Evolutionary conservation across 768 basidiomycete species (phyloP), one percentile per base, ranked within the genome.

Genomic region (Cyathus striatus): DNA sequence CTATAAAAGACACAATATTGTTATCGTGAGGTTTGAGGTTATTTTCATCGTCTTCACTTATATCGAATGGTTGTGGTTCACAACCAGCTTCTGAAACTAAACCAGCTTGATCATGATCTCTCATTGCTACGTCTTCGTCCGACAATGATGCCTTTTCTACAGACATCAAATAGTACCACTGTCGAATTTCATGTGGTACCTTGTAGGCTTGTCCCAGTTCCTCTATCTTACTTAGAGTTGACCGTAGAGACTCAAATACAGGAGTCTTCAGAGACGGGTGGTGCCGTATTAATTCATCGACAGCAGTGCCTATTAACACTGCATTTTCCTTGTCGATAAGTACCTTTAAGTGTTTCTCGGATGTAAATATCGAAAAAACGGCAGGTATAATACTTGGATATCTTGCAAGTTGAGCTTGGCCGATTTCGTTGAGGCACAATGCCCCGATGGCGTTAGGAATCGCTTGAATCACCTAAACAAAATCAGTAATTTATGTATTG

Each of bases 371-470:
- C 6, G 79, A 73, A 58, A 98, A 86, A 38, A 98, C 81, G 33
- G 81, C 77, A 2, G 85, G 84, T 51, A 98, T 89, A 54, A 97
- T 81, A 47, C 77, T 79, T 3, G 89, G 87, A 21, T 87, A 83
- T 6, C 77, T 74, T 7, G 78, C 64, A 24, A 97, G 78, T 53
- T 90, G 84, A 20, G 86, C 78, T 56, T 93, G 84, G 3, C 96
- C 96, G 7, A 75, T 71, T 52, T 90, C 84, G 54, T 99, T 99
- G 37, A 99, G 76, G 58, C 96, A 99, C 23, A 99, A 70, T 0
- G 96, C 96, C 24, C 96, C 95, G 41, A 99, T 81, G 14, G 94
- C 96, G 53, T 95, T 94, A 1, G 93, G 90, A 45, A 98, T 83
- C 2, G 93, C 82, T 73, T 90, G 85, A 30, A 97, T 81, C 30